phyloP scores from a whole-genome alignment of 768 basidiomycete genomes.

The Boletus rubroflammeus region DNA sequence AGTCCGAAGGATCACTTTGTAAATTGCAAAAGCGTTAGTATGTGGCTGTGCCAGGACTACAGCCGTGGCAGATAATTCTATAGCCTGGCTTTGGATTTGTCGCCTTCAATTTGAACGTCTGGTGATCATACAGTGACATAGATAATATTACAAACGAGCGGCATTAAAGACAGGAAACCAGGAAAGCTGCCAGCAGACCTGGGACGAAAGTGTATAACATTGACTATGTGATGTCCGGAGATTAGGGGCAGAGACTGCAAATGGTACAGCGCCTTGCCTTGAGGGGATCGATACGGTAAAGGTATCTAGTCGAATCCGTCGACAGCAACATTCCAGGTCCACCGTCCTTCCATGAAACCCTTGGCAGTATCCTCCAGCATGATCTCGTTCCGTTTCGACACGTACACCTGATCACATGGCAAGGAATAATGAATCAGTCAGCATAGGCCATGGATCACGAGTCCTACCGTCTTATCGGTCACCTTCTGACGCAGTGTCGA shows the following conservation, averaged over 20 bases:
- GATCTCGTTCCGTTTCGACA: slow-evolving; percentile 95
- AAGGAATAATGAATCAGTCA: neutral
- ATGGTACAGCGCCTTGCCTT: neutral
- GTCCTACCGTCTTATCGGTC: slow-evolving; percentile 87
- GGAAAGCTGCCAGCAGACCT: slow-evolving; percentile 4
- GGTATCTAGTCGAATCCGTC: slow-evolving; percentile 60
- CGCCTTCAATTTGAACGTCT: too few species aligned
- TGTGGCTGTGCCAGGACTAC: neutral
- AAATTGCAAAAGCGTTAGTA: neutral
- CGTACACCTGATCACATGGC: slow-evolving; percentile 60
- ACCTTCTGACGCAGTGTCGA: slow-evolving; percentile 82
- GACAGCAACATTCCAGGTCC: slow-evolving; percentile 74
- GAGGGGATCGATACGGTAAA: neutral
- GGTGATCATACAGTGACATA: too few species aligned
- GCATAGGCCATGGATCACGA: neutral
- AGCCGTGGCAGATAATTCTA: neutral
- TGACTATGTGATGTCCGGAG: neutral
- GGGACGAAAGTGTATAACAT: neutral
- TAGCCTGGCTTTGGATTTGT: neutral
- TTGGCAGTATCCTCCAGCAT: slow-evolving; percentile 91
- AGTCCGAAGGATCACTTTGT: too few species aligned
- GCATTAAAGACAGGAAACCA: slow-evolving; percentile 3
- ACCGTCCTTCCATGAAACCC: slow-evolving; percentile 82
- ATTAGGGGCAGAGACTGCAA: neutral
- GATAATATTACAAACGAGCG: slow-evolving; percentile 12